Base-by-base conservation (phyloP, 768 basidiomycete species). In the Pisolithus orientalis region DNA sequence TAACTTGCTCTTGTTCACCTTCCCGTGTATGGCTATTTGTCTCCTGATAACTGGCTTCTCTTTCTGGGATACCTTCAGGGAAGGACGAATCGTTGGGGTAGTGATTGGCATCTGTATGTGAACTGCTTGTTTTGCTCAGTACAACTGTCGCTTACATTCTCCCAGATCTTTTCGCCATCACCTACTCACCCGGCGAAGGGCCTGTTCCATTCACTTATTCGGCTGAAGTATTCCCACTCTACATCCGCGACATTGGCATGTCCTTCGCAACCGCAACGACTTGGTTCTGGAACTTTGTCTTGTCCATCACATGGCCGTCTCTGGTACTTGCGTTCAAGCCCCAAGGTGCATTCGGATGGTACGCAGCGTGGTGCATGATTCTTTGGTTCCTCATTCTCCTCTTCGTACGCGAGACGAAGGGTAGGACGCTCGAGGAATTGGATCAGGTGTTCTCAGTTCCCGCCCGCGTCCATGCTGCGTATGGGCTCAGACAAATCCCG, bases 191-290 rank as follows among this genome's bases (percentile, higher is more conserved):
- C 1, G 90, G 90, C 55, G 90, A 90, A 72, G 92, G 92, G 0
- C 92, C 92, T 5, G 91, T 94, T 5, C 92, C 92, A 0, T 94
- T 85, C 66, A 84, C 87, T 0, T 94, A 94, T 64, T 92, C 90
- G 3, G 92, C 92, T 3, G 93, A 94, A 67, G 91, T 87, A 13
- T 95, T 90, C 79, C 92, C 91, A 6, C 75, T 94, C 37, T 84
- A 85, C 39, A 67, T 67, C 38, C 65, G 67, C 0, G 34, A 34
- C 4, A 34, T 34, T 13, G 34, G 34, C 34, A 34, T 34, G 34
- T 34, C 34, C 5, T 81, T 79, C 60, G 83, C 86, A 6, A 84
- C 84, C 0, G 76, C 82, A 11, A 72, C 76, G 25, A 72, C 76
- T 2, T 83, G 83, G 82, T 79, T 80, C 62, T 81, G 59, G 63